Evolutionary conservation across 176 grass and related monocot genomes (phyloP).

Genomic region (Hyparrhenia diplandra): DNA sequence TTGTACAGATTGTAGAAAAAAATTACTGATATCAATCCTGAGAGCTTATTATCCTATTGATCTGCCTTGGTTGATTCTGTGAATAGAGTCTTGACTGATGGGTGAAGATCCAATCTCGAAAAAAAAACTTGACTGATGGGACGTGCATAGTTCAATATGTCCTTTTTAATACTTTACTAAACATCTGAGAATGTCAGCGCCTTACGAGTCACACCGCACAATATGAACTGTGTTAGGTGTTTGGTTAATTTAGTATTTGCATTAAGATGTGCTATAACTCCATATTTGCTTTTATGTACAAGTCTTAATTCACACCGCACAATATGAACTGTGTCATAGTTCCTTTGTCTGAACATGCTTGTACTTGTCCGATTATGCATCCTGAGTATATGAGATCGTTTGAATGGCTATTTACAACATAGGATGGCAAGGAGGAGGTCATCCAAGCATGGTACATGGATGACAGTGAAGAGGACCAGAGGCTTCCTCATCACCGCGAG

Average conservation of each 20-base stretch:
- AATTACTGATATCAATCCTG: neutral
- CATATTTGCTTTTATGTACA: neutral
- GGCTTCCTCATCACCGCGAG: slow-evolving; percentile 77
- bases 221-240: neutral
- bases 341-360: neutral
- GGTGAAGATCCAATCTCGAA: too few relatives aligned
- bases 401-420: slow-evolving; percentile 16
- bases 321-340: neutral
- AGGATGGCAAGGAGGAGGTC: slow-evolving; percentile 93
- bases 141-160: neutral
- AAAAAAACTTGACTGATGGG: neutral
- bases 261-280: neutral
- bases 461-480: slow-evolving; percentile 75
- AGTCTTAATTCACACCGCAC: neutral
- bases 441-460: slow-evolving; percentile 95
- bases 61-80: neutral
- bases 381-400: neutral
- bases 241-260: neutral
- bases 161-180: neutral
- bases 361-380: neutral
- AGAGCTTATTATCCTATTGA: neutral
- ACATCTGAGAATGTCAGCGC: neutral
- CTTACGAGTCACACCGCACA: neutral
- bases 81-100: neutral
- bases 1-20: neutral